These are phyloP conservation scores for Aegilops longissima DNA, from an alignment of 176 grass and related monocot species.

Conservation along the genomic window DNA sequence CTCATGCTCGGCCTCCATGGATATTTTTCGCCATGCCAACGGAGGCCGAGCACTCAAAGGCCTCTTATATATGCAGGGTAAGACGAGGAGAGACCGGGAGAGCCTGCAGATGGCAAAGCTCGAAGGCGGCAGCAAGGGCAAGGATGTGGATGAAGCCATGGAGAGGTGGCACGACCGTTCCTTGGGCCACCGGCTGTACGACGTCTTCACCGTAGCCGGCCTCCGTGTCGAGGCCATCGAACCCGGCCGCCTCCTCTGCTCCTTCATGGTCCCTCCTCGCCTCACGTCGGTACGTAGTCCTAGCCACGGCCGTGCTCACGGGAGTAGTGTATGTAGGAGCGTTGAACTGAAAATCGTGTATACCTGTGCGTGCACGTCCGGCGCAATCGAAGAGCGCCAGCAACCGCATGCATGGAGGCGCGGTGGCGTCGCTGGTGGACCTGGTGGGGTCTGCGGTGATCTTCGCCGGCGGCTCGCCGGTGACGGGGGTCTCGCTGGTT, in stretches of 20 bases:
- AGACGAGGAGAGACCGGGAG: too few species aligned
- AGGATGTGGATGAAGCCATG: neutral
- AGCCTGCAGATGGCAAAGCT: neutral
- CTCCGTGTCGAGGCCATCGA: constrained; percentile 30
- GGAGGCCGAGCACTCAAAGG: too few species aligned
- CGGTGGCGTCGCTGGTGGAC: constrained; percentile 38
- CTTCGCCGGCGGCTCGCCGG: constrained; percentile 35
- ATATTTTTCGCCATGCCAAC: too few species aligned
- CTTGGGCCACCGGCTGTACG: neutral
- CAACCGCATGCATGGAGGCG: constrained; percentile 29
- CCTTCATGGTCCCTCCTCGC: constrained; percentile 33
- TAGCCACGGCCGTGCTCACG: too few species aligned
- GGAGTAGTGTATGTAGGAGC: too few species aligned
- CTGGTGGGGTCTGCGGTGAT: constrained; percentile 25
- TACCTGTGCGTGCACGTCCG: too few species aligned
- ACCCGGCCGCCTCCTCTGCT: constrained; percentile 18
- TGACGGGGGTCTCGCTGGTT: constrained; percentile 32
- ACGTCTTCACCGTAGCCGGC: constrained; percentile 27
- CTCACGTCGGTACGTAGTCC: constrained; percentile 16
- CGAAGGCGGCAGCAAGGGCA: neutral
- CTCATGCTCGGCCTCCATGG: too few species aligned
- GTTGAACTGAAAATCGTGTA: too few species aligned
- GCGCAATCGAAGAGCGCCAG: neutral
- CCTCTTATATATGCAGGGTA: too few species aligned
- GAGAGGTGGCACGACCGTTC: neutral